Base-by-base conservation (phyloP, 2,329 filamentous ascomycete genomes). In the Penicillium sp. region DNA sequence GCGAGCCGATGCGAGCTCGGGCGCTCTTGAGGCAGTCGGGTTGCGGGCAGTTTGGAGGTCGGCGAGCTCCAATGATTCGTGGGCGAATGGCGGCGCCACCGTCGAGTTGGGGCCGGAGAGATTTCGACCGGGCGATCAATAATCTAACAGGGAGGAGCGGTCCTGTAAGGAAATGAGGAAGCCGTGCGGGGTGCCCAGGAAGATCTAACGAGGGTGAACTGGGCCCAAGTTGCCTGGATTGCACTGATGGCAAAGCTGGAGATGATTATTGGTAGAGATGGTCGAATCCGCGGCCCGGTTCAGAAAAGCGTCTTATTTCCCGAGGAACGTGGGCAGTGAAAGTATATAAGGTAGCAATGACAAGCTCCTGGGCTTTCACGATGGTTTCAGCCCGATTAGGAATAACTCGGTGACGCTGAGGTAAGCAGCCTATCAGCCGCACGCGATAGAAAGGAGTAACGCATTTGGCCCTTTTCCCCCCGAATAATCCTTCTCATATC, bases 31-130 rank as follows among this genome's bases (percentile, higher is more conserved):
- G 40, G 20, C 23, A 26, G 49, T 38, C 11, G 29, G 26, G 41
- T 40, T 35, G 20, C 35, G 36, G 37, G 47, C 18, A 34, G 52
- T 36, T 31, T 55, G 40, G 49, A 62, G 56, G 35, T 63, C 53
- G 54, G 56, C 59, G 47, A 69, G 66, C 51, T 69, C 66, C 48
- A 69, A 63, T 43, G 58, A 61, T 51, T 62, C 57, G 40, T 29
- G 55, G 29, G 37, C 54, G 42, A 50, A 35, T 43, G 56, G 46
- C 40, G 52, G 47, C 55, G 57, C 56, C 61, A 58, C 59, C 44
- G 53, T 61, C 50, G 50, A 46, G 22, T 41, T 26, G 40, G 18
- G 43, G 50, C 49, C 52, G 54, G 47, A 42, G 29, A 29, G 32
- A 35, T 38, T 26, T 57, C 51, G 49, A 42, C 56, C 56, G 51